Evolutionary conservation across 192 early-diverging fungal genomes (phyloP), one percentile per base, ranked within the genome.

Genomic region (Entrophospora sp.): DNA sequence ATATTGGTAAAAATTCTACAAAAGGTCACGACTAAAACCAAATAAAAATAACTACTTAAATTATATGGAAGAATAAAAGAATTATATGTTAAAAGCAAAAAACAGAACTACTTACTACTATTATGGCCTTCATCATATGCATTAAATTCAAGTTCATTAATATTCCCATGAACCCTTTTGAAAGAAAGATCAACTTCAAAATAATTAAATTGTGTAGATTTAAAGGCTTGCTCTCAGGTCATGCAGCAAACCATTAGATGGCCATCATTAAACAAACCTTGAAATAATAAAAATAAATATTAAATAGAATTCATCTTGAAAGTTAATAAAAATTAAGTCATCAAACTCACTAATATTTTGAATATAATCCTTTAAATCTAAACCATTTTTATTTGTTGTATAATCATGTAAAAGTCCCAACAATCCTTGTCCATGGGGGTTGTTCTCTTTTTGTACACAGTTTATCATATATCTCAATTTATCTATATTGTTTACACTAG

Each of bases 101-200:
- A 30, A n/a, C n/a, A n/a, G n/a, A n/a, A n/a, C n/a, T n/a, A 52
- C 28, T 22, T 57, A 57, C 55, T 57, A 20, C 9, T 20, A 57
- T 57, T 57, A 36, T 27, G 27, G 5, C 3, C 12, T 13, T 22
- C 30, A 31, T 52, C 25, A 31, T 52, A 52, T 30, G 34, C 34
- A 57, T 57, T 57, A 22, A 57, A 22, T 22, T 57, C 20, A 57
- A 57, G 36, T 57, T 57, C 22, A 37, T 57, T 57, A 0, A 57
- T 57, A 6, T 57, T 25, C 9, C 20, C 20, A 3, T 7, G 9
- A 20, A 57, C 20, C 8, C 35, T 0, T 20, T 57, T 57, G 22
- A 34, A 57, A 12, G 8, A 36, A 7, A 57, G 4, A 57, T 57
- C 35, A 37, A 57, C 36, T 37, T 57, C 2, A 37, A 57, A 57